A percentile compares a stretch with the other conserved stretches of the same genome.
These are phyloP conservation scores for Plasmodium inui DNA, from an alignment of 169 alveolate genomes.

Conservation along the genomic window DNA sequence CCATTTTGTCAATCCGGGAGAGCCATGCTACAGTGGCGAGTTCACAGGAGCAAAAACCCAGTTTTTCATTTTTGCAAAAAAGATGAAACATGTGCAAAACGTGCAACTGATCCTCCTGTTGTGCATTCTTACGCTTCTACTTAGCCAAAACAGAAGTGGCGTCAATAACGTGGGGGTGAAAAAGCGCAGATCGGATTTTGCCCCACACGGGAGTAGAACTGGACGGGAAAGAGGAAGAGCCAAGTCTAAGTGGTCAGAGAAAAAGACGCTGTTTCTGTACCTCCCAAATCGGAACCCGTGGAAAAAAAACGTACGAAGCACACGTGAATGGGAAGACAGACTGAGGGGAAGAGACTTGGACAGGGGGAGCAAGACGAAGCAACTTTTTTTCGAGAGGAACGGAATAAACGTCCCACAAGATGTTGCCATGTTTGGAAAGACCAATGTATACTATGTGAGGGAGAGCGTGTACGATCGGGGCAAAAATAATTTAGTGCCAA, in stretches of 20 bases:
- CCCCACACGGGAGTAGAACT: neutral
- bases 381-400: conserved; percentile 55
- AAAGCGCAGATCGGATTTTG: neutral
- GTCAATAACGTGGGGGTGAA: neutral
- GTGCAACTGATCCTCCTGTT: neutral
- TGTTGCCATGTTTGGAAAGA: conserved; percentile 74
- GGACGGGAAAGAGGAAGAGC: neutral
- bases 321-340: neutral
- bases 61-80: neutral
- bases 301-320: neutral
- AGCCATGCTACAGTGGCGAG: neutral
- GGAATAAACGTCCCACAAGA: conserved; percentile 66
- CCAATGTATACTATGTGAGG: conserved; percentile 55
- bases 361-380: neutral
- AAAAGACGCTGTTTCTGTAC: neutral
- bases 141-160: neutral
- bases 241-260: neutral
- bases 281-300: neutral
- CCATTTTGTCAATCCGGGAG: neutral
- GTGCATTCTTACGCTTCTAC: neutral
- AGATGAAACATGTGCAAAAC: neutral
- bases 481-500: conserved; percentile 44
- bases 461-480: conserved; percentile 46
- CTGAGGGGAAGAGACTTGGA: neutral
- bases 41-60: neutral